Evolutionary conservation across 129 eudicot species (phyloP), one percentile per base, ranked within the genome.

Genomic region (Helianthus tuberosus): DNA sequence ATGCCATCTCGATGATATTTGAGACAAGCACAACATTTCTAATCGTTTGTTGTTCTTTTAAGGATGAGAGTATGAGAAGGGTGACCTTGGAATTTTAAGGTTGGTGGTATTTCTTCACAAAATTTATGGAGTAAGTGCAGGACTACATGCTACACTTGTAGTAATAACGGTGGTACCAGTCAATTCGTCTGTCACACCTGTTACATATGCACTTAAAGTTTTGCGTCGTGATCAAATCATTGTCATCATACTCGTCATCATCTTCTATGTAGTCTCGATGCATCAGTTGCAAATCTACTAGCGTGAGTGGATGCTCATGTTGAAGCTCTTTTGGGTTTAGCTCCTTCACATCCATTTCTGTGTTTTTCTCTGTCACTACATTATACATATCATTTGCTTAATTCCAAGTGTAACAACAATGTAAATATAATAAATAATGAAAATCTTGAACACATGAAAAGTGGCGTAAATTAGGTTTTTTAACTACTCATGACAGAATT

Each of bases 131-230:
- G 20, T 6, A 68, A 8, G 49, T 29, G 8, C 60, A 49, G 13
- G 62, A 55, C 5, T 29, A 49, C 73, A 50, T 68, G 60, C 47
- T 49, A 32, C 73, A 68, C 25, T 68, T 68, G 43, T 48, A 68
- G 61, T 68, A 68, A 68, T 68, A 68, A 1, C 61, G 61, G 48
- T 68, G 73, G 46, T 68, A 68, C 74, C 74, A 69, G 29, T 51
- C 50, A 15, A 69, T 51, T 29, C n/a, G n/a, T 32, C 11, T 9
- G 32, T 12, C 74, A 16, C 74, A 51, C 62, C 23, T 3, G 49
- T 50, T n/a, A 50, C 48, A 50, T 49, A 32, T 8, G 3, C 73
- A 69, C 49, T 69, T 6, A 13, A 51, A 69, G 15, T 51, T 16
- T 69, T 51, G 63, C 5, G 47, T 51, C 5, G 48, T 1, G 44